These are phyloP conservation scores for Exophiala sp. DNA, from an alignment of 2,329 filamentous ascomycete genomes.

Conservation along the genomic window DNA sequence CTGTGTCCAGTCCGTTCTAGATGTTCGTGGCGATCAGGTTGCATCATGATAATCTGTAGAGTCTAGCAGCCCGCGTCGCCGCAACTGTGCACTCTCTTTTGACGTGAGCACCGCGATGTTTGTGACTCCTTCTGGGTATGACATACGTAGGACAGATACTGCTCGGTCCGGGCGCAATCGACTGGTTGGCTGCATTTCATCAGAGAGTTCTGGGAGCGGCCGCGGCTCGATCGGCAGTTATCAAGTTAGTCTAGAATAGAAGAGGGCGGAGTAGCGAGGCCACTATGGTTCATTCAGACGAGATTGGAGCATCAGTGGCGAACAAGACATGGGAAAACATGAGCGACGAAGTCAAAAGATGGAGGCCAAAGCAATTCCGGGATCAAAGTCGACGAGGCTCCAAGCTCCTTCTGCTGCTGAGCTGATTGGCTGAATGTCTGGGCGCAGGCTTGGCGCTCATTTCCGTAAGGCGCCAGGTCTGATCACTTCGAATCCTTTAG, in stretches of 20 bases:
- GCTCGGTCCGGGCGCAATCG: too few species aligned
- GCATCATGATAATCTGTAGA: not conserved
- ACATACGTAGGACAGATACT: not conserved
- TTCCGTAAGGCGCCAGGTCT: slow-evolving; percentile 10
- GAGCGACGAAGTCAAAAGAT: not conserved
- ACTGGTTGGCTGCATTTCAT: too few species aligned
- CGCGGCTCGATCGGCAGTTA: too few species aligned
- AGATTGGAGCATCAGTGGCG: not conserved
- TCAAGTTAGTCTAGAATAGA: not conserved
- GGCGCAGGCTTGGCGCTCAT: slow-evolving; percentile 9
- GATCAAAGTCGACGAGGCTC: not conserved
- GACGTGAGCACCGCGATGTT: not conserved
- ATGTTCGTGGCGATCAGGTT: not conserved
- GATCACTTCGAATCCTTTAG: not conserved
- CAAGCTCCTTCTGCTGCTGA: not conserved
- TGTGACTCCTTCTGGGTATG: not conserved
- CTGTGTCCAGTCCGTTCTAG: not conserved
- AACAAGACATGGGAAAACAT: not conserved
- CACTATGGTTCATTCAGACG: not conserved
- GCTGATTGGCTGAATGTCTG: not conserved
- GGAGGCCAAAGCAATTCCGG: not conserved
- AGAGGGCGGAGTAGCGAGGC: not conserved
- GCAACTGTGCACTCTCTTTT: not conserved
- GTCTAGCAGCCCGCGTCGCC: not conserved
- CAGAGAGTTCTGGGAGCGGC: too few species aligned